These are phyloP conservation scores for Boletus patriciae DNA, from an alignment of 768 basidiomycete species.

Conservation along the genomic window DNA sequence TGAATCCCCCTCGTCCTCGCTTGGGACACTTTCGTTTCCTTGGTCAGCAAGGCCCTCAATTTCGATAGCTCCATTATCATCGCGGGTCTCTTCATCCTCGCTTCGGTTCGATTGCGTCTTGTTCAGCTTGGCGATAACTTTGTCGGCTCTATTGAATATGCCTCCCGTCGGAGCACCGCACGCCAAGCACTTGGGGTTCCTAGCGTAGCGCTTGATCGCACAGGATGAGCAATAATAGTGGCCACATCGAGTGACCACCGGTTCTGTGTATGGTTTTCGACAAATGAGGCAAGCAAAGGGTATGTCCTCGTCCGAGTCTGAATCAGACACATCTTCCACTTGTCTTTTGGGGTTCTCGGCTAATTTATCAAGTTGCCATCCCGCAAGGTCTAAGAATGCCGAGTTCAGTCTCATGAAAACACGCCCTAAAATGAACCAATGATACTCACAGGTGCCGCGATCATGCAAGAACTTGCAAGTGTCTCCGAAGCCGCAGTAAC, in stretches of 20 bases:
- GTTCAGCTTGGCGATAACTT: constrained; percentile 85
- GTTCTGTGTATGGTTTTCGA: constrained; percentile 91
- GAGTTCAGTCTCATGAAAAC: constrained; percentile 8
- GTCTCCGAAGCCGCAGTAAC: constrained; percentile 98
- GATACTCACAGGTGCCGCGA: constrained; percentile 82
- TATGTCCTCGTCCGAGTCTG: constrained; percentile 81
- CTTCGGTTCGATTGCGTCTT: constrained; percentile 61
- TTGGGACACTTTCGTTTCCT: constrained; percentile 27
- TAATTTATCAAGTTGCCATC: constrained; percentile 97
- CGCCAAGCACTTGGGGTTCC: constrained; percentile 93
- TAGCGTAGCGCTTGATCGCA: constrained; percentile 91
- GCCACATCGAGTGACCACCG: constrained; percentile 92
- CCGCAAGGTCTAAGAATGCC: constrained; percentile 72
- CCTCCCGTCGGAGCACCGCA: constrained; percentile 93
- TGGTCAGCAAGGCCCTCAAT: constrained; percentile 57
- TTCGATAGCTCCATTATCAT: constrained; percentile 44
- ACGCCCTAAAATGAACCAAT: background rate
- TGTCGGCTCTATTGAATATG: constrained; percentile 95
- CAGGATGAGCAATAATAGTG: constrained; percentile 97
- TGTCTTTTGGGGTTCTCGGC: constrained; percentile 73
- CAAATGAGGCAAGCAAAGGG: constrained; percentile 99
- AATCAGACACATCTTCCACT: constrained; percentile 54
- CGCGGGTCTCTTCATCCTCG: constrained; percentile 46
- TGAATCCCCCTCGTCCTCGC: constrained; percentile 28
- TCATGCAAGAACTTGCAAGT: constrained; percentile 99